Evolutionary conservation across 2,329 filamentous ascomycete species (phyloP).

Genomic region (Phaeosphaeria sp.): DNA sequence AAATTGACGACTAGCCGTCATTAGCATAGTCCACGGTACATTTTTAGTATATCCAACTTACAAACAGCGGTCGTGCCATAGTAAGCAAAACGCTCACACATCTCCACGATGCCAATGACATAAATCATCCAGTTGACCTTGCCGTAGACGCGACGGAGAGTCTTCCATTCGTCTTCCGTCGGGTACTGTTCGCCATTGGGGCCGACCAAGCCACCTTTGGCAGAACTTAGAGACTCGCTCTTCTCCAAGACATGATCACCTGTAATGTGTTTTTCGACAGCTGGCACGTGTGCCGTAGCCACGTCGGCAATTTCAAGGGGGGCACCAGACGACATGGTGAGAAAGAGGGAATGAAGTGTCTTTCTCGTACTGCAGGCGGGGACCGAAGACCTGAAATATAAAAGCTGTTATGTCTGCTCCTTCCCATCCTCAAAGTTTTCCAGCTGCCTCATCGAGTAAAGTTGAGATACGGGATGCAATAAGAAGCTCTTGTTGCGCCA

Average conservation of each 20-base stretch:
- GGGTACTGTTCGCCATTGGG: conserved; percentile 36
- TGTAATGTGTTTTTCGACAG: neutral
- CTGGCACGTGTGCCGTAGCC: conserved; percentile 16
- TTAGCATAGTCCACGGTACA: no score
- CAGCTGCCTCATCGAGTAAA: conserved; percentile 27
- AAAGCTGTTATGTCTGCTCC: neutral
- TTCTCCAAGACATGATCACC: conserved; percentile 16
- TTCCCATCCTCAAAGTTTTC: conserved; percentile 1
- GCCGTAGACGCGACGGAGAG: conserved; percentile 38
- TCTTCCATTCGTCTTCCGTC: conserved; percentile 35
- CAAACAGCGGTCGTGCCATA: conserved; percentile 41
- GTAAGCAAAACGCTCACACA: conserved; percentile 39
- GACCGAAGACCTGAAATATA: neutral
- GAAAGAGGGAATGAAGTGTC: neutral
- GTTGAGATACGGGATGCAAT: conserved; percentile 2
- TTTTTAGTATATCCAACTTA: no score
- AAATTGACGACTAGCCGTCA: conserved; percentile 33
- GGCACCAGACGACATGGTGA: conserved; percentile 24
- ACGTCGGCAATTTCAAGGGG: conserved; percentile 25
- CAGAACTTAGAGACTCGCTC: conserved; percentile 4
- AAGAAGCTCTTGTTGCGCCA: conserved; percentile 1
- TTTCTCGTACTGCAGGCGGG: neutral
- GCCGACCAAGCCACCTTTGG: conserved; percentile 17
- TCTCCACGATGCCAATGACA: conserved; percentile 38
- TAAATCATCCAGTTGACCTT: conserved; percentile 41